These are phyloP conservation scores for Carnegiea gigantea DNA, from an alignment of 179 eudicot species.

Conservation along the genomic window DNA sequence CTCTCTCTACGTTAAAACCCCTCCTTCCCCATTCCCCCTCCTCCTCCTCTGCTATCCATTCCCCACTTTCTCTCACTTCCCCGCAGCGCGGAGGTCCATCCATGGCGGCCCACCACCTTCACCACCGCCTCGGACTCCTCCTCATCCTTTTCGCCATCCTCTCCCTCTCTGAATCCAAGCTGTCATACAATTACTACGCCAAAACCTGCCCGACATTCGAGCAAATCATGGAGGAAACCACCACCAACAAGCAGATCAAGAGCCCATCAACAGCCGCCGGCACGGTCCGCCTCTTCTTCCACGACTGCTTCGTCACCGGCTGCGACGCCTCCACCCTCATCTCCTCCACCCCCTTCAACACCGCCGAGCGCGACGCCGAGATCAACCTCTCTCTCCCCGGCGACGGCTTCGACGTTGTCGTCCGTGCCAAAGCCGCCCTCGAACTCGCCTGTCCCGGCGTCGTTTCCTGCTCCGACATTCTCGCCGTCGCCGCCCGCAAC, in stretches of 20 bases:
- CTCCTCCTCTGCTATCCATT: not conserved
- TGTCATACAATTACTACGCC: conserved; percentile 33
- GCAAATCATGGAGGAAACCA: conserved; percentile 35
- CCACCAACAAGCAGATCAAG: conserved; percentile 46
- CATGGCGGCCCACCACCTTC: conserved; percentile 23
- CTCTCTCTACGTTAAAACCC: not conserved
- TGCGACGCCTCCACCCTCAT: conserved; percentile 36
- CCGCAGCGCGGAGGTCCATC: not conserved
- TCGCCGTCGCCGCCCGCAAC: conserved; percentile 34
- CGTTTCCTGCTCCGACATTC: conserved; percentile 48
- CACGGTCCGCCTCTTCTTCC: conserved; percentile 39
- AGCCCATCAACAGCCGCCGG: conserved; percentile 46
- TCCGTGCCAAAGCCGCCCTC: conserved; percentile 46
- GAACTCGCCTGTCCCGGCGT: conserved; percentile 32
- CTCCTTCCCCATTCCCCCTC: too few species aligned
- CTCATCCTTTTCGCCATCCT: not conserved
- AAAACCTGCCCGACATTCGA: conserved; percentile 45
- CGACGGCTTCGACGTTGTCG: conserved; percentile 46
- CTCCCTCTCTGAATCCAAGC: conserved; percentile 20
- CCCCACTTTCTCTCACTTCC: not conserved
- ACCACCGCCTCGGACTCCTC: not conserved
- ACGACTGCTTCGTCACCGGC: conserved; percentile 42
- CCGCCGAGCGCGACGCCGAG: conserved; percentile 48
- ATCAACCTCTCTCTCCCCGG: conserved; percentile 53
- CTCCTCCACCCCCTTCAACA: conserved; percentile 14